Percentiles rank a stretch among this genome's conserved stretches.
Conservation (phyloP, 179 eudicot genomes). For the Silene noctiflora region DNA sequence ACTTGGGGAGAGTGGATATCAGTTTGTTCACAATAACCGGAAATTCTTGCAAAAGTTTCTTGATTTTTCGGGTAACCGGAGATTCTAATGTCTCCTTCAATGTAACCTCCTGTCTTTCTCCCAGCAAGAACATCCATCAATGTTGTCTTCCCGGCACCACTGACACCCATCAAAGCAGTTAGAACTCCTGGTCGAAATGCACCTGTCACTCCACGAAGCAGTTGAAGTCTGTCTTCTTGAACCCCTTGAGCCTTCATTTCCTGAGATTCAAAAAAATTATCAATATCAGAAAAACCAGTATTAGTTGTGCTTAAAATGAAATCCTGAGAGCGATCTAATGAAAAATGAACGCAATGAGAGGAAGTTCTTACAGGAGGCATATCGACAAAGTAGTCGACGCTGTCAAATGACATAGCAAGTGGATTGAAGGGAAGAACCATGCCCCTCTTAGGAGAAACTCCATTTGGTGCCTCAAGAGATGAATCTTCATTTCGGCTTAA, state of each 20-base stretch:
- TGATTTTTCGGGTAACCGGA: constrained; percentile 76
- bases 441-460: constrained; percentile 50
- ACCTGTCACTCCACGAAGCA: constrained; percentile 71
- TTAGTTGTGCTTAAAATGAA: not conserved
- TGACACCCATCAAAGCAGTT: constrained; percentile 93
- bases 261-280: constrained; percentile 28
- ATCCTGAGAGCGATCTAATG: too few relatives aligned
- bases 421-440: constrained; percentile 63
- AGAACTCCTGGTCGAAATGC: constrained; percentile 88
- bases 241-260: constrained; percentile 89
- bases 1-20: constrained; percentile 98
- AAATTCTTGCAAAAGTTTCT: constrained; percentile 90
- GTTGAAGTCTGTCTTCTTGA: constrained; percentile 66
- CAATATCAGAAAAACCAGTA: not conserved
- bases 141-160: constrained; percentile 97
- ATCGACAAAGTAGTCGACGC: constrained; percentile 52
- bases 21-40: constrained; percentile 89
- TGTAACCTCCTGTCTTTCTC: constrained; percentile 84
- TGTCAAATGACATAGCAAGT: constrained; percentile 53
- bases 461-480: constrained; percentile 42
- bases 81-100: constrained; percentile 76
- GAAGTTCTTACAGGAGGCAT: constrained; percentile 51
- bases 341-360: not conserved
- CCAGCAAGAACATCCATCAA: constrained; percentile 92
- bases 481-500: constrained; percentile 51